Base-by-base conservation (phyloP, 306 rosid species). In the Cucurbita pepo region DNA sequence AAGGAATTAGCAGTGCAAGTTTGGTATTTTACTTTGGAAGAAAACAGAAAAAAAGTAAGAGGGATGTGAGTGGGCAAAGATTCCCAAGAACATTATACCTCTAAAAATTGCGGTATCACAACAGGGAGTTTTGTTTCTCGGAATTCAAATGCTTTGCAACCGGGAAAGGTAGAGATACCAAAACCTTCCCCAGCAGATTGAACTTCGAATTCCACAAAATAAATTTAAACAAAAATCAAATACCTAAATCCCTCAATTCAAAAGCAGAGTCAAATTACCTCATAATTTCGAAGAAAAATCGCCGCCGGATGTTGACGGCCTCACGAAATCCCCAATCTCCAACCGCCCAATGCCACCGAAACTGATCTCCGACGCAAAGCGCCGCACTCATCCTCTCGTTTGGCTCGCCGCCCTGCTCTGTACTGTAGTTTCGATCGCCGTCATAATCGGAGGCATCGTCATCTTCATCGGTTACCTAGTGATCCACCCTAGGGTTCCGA, bases 131-230 rank as follows among this genome's bases (percentile, higher is more conserved):
- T 63, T 40, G 10, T 10, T 10, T n/a, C 13, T 50, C 40, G 25
- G 21, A 69, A 50, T 6, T 69, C 57, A 77, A 44, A 88, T 75
- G 85, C 95, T 83, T 88, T 80, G 58, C 71, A 72, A 73, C 12
- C 4, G 83, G 86, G 96, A 85, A 90, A 90, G 74, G 93, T 81
- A 92, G 95, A 88, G 96, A 92, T 92, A 84, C 98, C 96, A 81
- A 92, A 88, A 90, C 96, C 92, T 84, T 81, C 81, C 81, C 85
- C 43, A 78, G 81, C 85, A 34, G 30, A 22, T 75, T 53, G 38
- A 78, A 79, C 57, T 70, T 67, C 82, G 56, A 86, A 78, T 84
- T 86, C 88, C 58, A 0, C 48, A 15, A 36, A 60, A 63, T 7
- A 40, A 41, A 40, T 0, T 37, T 7, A 38, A 40, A 2, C 1